A percentile compares a stretch with the other conserved stretches of the same genome.
These are phyloP conservation scores for Coleophoma crateriformis DNA, from an alignment of 2,329 filamentous ascomycete species.

Conservation along the genomic window DNA sequence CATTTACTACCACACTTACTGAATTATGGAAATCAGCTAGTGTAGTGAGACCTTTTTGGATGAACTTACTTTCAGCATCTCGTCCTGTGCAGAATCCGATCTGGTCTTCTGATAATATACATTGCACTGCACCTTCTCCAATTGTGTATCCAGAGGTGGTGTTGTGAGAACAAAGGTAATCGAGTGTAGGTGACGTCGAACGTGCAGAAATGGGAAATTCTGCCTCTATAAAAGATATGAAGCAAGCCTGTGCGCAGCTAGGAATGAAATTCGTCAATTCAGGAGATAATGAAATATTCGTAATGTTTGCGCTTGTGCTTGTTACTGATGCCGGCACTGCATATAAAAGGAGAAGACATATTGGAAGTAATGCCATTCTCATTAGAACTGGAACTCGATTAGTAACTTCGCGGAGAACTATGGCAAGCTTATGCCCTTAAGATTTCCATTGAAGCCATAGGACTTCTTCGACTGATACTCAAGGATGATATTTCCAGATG, in stretches of 20 bases:
- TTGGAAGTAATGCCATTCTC: slow-evolving; percentile 26
- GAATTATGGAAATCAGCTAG: slow-evolving; percentile 12
- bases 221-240: slow-evolving; percentile 54
- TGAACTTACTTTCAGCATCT: slow-evolving; percentile 26
- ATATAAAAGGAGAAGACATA: slow-evolving; percentile 21
- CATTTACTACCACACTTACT: slow-evolving; percentile 40
- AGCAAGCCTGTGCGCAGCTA: slow-evolving; percentile 53
- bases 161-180: slow-evolving; percentile 57
- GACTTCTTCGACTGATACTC: too few relatives aligned
- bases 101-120: slow-evolving; percentile 49
- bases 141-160: slow-evolving; percentile 60
- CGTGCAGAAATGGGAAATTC: slow-evolving; percentile 50
- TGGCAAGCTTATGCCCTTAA: too few relatives aligned
- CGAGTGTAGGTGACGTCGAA: slow-evolving; percentile 43
- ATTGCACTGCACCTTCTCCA: slow-evolving; percentile 67
- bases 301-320: slow-evolving; percentile 9
- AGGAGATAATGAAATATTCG: slow-evolving; percentile 15
- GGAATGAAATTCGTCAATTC: slow-evolving; percentile 25
- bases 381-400: slow-evolving; percentile 8
- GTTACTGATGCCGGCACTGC: slow-evolving; percentile 13
- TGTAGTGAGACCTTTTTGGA: not conserved
- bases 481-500: not conserved
- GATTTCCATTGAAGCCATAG: too few relatives aligned
- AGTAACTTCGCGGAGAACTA: slow-evolving; percentile 7
- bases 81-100: slow-evolving; percentile 45